Conservation (phyloP, 192 early-diverging fungal species). For the Podochytrium sp. region DNA sequence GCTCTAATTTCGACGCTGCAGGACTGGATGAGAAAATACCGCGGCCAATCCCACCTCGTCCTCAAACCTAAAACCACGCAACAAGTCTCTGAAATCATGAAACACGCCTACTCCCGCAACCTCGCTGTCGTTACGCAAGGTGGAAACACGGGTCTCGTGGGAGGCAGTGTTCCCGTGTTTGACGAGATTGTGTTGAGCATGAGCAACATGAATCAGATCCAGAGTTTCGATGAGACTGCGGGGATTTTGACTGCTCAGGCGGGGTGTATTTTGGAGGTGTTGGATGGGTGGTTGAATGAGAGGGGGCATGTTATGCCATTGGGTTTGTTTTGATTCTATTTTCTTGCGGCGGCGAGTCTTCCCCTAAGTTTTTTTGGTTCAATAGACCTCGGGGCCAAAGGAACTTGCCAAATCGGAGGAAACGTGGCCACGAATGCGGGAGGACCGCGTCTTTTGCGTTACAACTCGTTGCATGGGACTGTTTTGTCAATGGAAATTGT, state of each 20-base stretch:
- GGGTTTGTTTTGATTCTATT: slow-evolving; percentile 55
- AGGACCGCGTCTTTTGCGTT: slow-evolving; percentile 88
- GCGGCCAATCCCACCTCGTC: slow-evolving; percentile 80
- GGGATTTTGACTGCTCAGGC: slow-evolving; percentile 93
- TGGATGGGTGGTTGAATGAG: slow-evolving; percentile 88
- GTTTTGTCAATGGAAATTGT: slow-evolving; percentile 96
- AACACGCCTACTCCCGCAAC: slow-evolving; percentile 82
- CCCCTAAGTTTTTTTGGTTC: background rate
- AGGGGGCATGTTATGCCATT: slow-evolving; percentile 89
- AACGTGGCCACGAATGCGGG: slow-evolving; percentile 99
- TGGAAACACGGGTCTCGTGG: slow-evolving; percentile 96
- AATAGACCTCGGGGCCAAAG: slow-evolving; percentile 59
- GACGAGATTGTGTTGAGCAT: slow-evolving; percentile 91
- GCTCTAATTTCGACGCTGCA: background rate
- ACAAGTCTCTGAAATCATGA: slow-evolving; percentile 81
- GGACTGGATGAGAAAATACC: slow-evolving; percentile 96
- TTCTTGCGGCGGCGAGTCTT: background rate
- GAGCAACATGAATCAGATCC: slow-evolving; percentile 72
- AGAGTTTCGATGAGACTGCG: slow-evolving; percentile 52
- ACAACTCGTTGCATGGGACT: slow-evolving; percentile 94
- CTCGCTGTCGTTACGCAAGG: slow-evolving; percentile 97
- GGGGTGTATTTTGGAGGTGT: slow-evolving; percentile 86
- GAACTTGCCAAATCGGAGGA: slow-evolving; percentile 95
- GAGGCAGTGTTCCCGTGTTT: slow-evolving; percentile 91
- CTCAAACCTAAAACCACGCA: slow-evolving; percentile 83